Conservation (phyloP, 441 rosid genomes). For the California macrophylla region DNA sequence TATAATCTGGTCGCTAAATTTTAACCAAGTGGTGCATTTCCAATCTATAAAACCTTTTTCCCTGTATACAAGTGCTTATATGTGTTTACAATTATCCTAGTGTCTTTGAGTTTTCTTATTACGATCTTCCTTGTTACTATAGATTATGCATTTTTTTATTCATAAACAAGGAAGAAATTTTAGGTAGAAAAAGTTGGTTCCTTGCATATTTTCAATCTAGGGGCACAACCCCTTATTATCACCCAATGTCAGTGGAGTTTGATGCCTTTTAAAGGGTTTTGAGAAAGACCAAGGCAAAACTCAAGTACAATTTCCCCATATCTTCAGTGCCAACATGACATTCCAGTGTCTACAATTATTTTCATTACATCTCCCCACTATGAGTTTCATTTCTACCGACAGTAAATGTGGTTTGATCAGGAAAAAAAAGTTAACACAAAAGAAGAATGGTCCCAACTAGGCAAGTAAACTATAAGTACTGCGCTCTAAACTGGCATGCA, state of each 20-base stretch:
- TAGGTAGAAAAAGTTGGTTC: background rate
- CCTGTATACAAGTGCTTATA: background rate
- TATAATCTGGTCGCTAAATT: background rate
- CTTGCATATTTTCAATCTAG: background rate
- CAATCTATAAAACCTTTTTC: background rate
- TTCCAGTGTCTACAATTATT: background rate
- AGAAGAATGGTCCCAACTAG: background rate
- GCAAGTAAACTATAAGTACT: background rate
- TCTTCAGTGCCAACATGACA: background rate
- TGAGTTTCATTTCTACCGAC: background rate
- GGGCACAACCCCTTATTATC: background rate
- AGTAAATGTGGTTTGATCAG: background rate
- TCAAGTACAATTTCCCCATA: background rate
- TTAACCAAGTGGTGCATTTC: background rate
- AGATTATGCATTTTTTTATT: background rate
- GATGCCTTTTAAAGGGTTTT: background rate
- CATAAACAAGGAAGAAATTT: background rate
- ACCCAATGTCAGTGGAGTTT: background rate
- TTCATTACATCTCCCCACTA: background rate
- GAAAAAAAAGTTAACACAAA: background rate
- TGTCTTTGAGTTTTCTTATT: background rate
- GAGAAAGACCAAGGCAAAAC: slow-evolving; percentile 1
- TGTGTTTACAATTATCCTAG: background rate
- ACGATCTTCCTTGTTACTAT: background rate
- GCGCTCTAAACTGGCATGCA: background rate